Evolutionary conservation across 495 filamentous ascomycete genomes (phyloP), one percentile per base, ranked within the genome.

Genomic region (Aeminium ludgeri): DNA sequence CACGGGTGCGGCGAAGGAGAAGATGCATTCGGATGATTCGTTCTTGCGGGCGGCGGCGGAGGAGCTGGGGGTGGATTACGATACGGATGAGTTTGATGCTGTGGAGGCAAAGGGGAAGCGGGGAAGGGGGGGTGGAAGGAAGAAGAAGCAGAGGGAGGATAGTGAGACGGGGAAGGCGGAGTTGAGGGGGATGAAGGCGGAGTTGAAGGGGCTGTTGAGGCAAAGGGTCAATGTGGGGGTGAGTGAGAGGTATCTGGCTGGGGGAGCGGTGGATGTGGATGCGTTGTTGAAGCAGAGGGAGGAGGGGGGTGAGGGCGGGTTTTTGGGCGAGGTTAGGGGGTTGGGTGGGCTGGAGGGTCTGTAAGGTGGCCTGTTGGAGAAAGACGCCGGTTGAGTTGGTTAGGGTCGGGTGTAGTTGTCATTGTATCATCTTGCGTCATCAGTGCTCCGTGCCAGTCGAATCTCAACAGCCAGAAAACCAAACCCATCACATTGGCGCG

Each of bases 61-160:
- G 37, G 89, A 96, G 46, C 70, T 97, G 2, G 89, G 89, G 1
- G 80, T 96, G 5, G 89, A 95, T 18, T 87, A 87, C 53, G 84
- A 95, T 52, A 80, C 76, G 47, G 86, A 94, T 16, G 82, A 86
- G 36, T 77, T 89, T 36, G 76, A 80, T 34, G 76, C 80, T 30
- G 53, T 55, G 15, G 66, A 61, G 10, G 68, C 70, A 10, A 61
- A 61, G 36, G 74, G 76, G 52, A 71, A 71, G 38, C 74, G 77
- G 6, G 73, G 81, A 30, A 59, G 67, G 20, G 81, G 82, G 2
- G 66, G 60, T 16, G 82, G 78, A 7, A 67, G 81, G 45, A 78
- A 81, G 55, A 65, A 76, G 57, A 76, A 76, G 54, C 79, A 87
- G 51, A 73, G 76, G 52, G 67, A 86, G 55, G 76, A 71, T 17